Evolutionary conservation across 2,329 filamentous ascomycete genomes (phyloP), one percentile per base, ranked within the genome.

Genomic region (Phialophora verrucosa): DNA sequence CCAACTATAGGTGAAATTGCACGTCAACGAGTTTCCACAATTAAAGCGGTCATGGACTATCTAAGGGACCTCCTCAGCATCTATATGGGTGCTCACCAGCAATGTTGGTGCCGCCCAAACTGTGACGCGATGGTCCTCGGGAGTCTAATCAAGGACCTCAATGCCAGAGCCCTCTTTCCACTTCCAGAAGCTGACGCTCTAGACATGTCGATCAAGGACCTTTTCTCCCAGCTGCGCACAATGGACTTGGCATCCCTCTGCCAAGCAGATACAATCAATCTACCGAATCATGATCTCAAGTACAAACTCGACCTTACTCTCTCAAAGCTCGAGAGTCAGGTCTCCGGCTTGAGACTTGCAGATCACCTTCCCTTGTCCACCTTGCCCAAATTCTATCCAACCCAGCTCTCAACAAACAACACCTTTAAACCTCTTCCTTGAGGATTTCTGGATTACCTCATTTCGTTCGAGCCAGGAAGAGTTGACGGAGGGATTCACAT

Each of bases 51-150:
- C 6, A 27, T 60, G 8, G 20, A 12, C 25, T 42, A 53, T n/a
- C 17, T 51, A 4, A 25, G 25, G 10, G 10, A 53, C 7, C 38
- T 42, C 3, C 11, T 60, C 31, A 29, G 38, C 20, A 3, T 29
- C 31, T 60, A 60, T 27, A n/a, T 23, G 27, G n/a, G 47, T 25
- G 47, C 25, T 14, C 7, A 6, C 12, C 27, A 42, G 47, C 44
- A 53, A 25, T 60, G 58, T 29, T 2, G 1, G 12, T 12, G 29
- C 29, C 0, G 11, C 29, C 17, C 14, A 60, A 14, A 12, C 1
- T 60, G 58, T 31, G 58, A 60, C 29, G 58, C 58, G 1, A 49
- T 38, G 5, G 44, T 51, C 11, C 29, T 60, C 7, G 58, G 58
- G 6, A 29, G 25, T 25, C 58, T 60, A 14, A 27, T 53, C 44